Evolutionary conservation across 169 alveolate genomes (phyloP).

Genomic region (Cystoisospora suis): DNA sequence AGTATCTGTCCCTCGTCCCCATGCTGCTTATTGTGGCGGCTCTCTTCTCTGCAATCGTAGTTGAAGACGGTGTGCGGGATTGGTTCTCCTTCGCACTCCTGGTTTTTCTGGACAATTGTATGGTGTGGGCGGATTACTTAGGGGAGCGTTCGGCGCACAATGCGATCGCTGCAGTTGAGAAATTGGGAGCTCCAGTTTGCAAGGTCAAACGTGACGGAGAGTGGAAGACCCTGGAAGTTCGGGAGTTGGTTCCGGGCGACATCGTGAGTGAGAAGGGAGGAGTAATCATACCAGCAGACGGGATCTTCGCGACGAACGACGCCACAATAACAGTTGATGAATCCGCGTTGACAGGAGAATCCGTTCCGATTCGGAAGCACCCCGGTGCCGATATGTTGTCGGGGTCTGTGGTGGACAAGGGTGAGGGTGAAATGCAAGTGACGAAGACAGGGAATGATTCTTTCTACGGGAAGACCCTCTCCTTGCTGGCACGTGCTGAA

Average conservation of each 20-base stretch:
- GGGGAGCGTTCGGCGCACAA: slow-evolving; percentile 85
- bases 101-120: slow-evolving; percentile 84
- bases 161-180: slow-evolving; percentile 81
- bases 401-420: slow-evolving; percentile 71
- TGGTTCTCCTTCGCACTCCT: slow-evolving; percentile 91
- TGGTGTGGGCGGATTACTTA: slow-evolving; percentile 85
- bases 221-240: slow-evolving; percentile 65
- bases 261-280: slow-evolving; percentile 85
- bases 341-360: slow-evolving; percentile 88
- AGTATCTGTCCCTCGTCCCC: slow-evolving; percentile 61
- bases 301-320: slow-evolving; percentile 73
- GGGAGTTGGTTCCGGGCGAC: slow-evolving; percentile 89
- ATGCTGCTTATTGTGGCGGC: slow-evolving; percentile 59
- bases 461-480: slow-evolving; percentile 76
- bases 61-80: slow-evolving; percentile 62
- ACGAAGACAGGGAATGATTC: slow-evolving; percentile 74
- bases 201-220: slow-evolving; percentile 72
- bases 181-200: slow-evolving; percentile 75
- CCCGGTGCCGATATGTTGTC: slow-evolving; percentile 73
- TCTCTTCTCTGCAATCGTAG: slow-evolving; percentile 46
- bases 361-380: slow-evolving; percentile 73
- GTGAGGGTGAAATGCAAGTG: slow-evolving; percentile 71
- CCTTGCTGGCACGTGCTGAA: slow-evolving; percentile 72
- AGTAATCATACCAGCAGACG: slow-evolving; percentile 72
- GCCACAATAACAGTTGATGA: slow-evolving; percentile 82